Conservation (phyloP, 192 early-diverging fungal species). For the Chytriomyces sp. region DNA sequence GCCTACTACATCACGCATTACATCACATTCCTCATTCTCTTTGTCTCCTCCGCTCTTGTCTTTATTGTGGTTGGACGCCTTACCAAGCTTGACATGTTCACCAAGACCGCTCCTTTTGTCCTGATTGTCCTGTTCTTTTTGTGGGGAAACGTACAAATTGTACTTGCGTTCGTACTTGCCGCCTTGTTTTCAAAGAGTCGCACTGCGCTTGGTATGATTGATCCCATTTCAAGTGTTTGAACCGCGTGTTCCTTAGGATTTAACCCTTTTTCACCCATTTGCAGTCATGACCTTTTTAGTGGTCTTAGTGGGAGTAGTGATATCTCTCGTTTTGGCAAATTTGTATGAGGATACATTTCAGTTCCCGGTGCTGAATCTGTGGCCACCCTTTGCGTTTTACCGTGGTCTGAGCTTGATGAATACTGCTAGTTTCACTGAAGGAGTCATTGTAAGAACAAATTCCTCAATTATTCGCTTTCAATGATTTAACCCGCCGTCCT, state of each 20-base stretch:
- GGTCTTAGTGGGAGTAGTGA: constrained; percentile 67
- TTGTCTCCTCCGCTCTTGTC: constrained; percentile 58
- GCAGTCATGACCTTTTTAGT: constrained; percentile 67
- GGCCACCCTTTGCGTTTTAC: constrained; percentile 84
- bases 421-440: constrained; percentile 46
- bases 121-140: constrained; percentile 66
- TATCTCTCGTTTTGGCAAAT: constrained; percentile 54
- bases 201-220: constrained; percentile 48
- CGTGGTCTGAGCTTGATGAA: constrained; percentile 62
- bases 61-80: constrained; percentile 63
- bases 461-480: constrained; percentile 16
- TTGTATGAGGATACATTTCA: constrained; percentile 46
- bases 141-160: constrained; percentile 69
- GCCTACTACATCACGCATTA: constrained; percentile 72
- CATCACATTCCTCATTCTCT: constrained; percentile 65
- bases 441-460: constrained; percentile 23
- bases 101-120: constrained; percentile 50
- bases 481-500: background rate
- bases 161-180: constrained; percentile 66
- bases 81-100: constrained; percentile 58
- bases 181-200: constrained; percentile 66
- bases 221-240: background rate
- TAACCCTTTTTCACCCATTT: constrained; percentile 61
- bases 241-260: background rate
- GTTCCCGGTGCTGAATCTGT: constrained; percentile 65